Base-by-base conservation (phyloP, 1,284 basidiomycete genomes). In the Moesziomyces aphidis region DNA sequence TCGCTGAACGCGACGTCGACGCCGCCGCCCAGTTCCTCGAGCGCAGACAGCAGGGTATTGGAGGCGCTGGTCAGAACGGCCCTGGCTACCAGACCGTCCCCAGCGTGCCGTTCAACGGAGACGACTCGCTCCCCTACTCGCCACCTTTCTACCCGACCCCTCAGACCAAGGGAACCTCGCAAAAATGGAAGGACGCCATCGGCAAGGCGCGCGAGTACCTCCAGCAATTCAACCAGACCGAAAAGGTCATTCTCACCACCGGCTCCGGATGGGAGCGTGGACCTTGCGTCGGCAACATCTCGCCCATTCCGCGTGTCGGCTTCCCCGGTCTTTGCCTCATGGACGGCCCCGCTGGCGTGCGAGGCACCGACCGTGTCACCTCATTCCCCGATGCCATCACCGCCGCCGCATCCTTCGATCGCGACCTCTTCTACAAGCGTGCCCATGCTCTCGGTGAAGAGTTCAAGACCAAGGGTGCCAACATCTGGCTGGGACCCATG, bases 361-460 rank as follows among this genome's bases (percentile, higher is more conserved):
- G 91, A 57, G 72, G 66, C 24, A 67, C 76, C 7, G 78, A 81
- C 54, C 78, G 63, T 36, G 63, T 88, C 88, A 81, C 82, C 11
- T 70, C 68, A 4, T 93, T 92, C 85, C 91, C 92, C 8, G 88
- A 91, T 21, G 91, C 88, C 19, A 90, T 93, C 85, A 93, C 92
- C 78, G 88, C 88, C 10, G 91, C 90, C 6, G 87, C 91, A 15
- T 91, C 92, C 3, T 89, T 86, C 85, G 91, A 91, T 82, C 89
- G 90, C 50, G 88, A 89, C 15, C 86, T 94, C 42, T 90, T 94
- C 49, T 90, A 91, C 64, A 83, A 87, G 21, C 90, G 93, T 34
- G 93, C 92, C 19, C 77, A 89, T 11, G 90, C 89, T 55, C 90
- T 95, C 89, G 93, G 92, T 34, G 81, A 87, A 49, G 93, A 96